Evolutionary conservation across 352 stramenopile genomes (phyloP), one percentile per base, ranked within the genome.

Genomic region (Blastocystis sp.): DNA sequence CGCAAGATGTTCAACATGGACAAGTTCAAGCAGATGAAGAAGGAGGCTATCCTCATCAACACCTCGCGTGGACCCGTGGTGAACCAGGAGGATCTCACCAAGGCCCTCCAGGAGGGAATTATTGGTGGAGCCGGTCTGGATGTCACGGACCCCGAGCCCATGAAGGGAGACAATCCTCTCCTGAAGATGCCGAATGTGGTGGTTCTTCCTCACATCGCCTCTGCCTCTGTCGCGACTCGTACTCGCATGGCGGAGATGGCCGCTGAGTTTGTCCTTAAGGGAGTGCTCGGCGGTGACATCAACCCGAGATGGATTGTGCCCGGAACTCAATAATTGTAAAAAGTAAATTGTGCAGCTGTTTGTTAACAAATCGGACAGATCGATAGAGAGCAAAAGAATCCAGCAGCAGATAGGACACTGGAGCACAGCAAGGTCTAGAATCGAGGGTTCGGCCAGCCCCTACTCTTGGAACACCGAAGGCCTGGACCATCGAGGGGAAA

Each of bases 11-110:
- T 98, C 47, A 93, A 93, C 47, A 91, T 92, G 1, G 92, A 93
- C 2, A 91, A 93, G 29, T 92, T 98, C 34, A 87, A 91, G 8
- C 66, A 92, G n/a, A 96, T 98, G 93, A 95, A 96, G 87, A 73
- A 91, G 11, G 91, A 91, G 43, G 93, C 94, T n/a, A 93, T 96
- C 69, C 91, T 98, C 54, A 93, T 98, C 54, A 98, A 98, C 90
- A 97, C 95, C 80, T 94, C 94, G 53, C 92, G 95, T 55, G 95
- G 95, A 54, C 94, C 95, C 34, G 92, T 97, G 63, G 93, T 98
- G 50, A 93, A 97, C 89, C 94, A 96, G 29, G 91, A 91, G 73
- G 92, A 90, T 43, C 79, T 94, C 50, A 89, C 89, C 18, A 69
- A 91, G 73, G 91, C 91, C 41, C 87, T 94, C 5, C 87, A 93